Percentiles rank a stretch among this genome's conserved stretches.
Conservation (phyloP, 148 eudicot species). For the Vaccinium macrocarpon region DNA sequence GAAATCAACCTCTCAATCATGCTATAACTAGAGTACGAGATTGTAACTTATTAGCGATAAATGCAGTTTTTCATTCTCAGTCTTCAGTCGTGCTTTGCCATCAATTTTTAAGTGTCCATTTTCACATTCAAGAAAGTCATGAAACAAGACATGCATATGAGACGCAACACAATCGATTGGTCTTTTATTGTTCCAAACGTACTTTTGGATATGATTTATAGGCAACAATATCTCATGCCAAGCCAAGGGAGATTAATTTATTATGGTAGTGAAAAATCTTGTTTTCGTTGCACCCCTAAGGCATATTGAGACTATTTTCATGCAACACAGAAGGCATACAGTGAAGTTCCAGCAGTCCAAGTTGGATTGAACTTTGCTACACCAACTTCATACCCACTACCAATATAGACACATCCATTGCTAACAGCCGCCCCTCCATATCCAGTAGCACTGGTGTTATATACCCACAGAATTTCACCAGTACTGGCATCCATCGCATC, state of each 20-base stretch:
- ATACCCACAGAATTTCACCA: conserved; percentile 52
- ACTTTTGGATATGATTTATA: neutral
- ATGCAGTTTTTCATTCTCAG: no score
- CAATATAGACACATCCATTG: conserved; percentile 56
- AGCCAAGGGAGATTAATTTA: neutral
- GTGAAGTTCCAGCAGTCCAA: conserved; percentile 54
- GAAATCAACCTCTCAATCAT: no score
- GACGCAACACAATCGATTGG: neutral
- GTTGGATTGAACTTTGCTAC: conserved; percentile 52
- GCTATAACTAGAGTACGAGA: no score
- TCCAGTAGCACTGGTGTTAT: conserved; percentile 50
- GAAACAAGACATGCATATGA: neutral
- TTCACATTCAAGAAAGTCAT: neutral
- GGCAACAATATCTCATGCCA: neutral
- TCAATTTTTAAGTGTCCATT: neutral
- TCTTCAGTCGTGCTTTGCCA: neutral
- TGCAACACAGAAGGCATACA: conserved; percentile 48
- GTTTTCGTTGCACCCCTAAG: neutral
- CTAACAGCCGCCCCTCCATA: conserved; percentile 66
- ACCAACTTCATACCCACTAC: conserved; percentile 45
- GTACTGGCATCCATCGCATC: conserved; percentile 47
- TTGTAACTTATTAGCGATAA: no score
- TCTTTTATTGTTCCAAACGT: neutral
- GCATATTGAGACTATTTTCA: neutral
- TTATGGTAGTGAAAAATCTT: neutral